Evolutionary conservation across 768 basidiomycete genomes (phyloP), one percentile per base, ranked within the genome.

Genomic region (Kwoniella bestiolae): DNA sequence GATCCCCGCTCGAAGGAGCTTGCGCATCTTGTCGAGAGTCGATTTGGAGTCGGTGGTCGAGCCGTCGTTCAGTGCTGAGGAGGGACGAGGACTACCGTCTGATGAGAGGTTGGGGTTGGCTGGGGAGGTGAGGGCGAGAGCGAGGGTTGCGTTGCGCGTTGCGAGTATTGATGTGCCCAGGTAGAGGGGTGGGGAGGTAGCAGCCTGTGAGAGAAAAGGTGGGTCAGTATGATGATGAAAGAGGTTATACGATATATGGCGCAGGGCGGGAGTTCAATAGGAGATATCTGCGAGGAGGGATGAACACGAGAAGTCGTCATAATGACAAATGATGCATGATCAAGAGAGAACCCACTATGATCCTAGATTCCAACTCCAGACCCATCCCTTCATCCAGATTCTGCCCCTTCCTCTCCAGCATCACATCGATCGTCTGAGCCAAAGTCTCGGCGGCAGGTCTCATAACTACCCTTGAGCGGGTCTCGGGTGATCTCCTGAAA

Each of bases 291-390:
- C n/a, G n/a, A n/a, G n/a, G n/a, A n/a, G n/a, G n/a, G n/a, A n/a
- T n/a, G n/a, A n/a, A n/a, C n/a, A n/a, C n/a, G n/a, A n/a, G n/a
- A n/a, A n/a, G n/a, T n/a, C n/a, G n/a, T n/a, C n/a, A n/a, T n/a
- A n/a, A n/a, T n/a, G 16, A 56, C 47, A 26, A 11, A 38, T 38
- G 12, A 11, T 45, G 58, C 3, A 26, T 14, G 53, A 23, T 9
- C 31, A 56, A 11, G 26, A 21, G 6, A 34, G 14, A 9, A 77
- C 81, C 67, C 46, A 81, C 82, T 9, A 83, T 73, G 16, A 83
- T 81, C 34, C 80, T 71, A 9, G 79, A 75, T 60, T 83, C 82
- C 60, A 83, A 67, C 63, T 82, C 78, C 52, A 83, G 63, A 2
- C 79, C 75, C 49, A 79, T 77, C 8, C 75, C 65, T 57, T 82